These are phyloP conservation scores for Purshia tridentata DNA, from an alignment of 306 rosid genomes.

Conservation along the genomic window DNA sequence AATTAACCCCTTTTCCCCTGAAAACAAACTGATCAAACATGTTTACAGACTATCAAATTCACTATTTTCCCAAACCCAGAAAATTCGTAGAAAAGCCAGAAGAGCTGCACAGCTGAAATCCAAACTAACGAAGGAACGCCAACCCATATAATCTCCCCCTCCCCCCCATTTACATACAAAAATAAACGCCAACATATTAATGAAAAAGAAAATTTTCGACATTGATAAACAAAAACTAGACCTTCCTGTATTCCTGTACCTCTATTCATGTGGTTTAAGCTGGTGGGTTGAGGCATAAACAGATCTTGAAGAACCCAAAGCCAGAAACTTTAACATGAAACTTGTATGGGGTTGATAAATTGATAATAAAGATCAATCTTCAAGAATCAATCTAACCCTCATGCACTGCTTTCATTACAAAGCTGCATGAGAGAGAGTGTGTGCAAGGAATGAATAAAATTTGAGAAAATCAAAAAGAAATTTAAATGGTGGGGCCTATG, in stretches of 20 bases:
- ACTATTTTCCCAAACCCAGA: conserved; percentile 12
- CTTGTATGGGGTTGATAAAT: conserved; percentile 22
- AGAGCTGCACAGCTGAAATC: conserved; percentile 32
- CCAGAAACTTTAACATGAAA: conserved; percentile 33
- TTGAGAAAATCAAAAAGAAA: conserved; percentile 9
- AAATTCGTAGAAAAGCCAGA: conserved; percentile 31
- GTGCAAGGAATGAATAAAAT: conserved; percentile 33
- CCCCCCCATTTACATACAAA: conserved; percentile 27
- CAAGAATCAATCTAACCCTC: conserved; percentile 34
- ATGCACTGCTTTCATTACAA: conserved; percentile 46
- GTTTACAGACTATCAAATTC: conserved; percentile 19
- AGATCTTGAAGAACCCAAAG: conserved; percentile 54
- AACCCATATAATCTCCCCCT: conserved; percentile 35
- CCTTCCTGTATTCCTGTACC: conserved; percentile 43
- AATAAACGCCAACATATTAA: conserved; percentile 17
- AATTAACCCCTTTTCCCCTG: neutral
- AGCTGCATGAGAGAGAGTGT: conserved; percentile 53
- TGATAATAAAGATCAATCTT: conserved; percentile 19
- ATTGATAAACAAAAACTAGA: conserved; percentile 19
- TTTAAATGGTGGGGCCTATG: conserved; percentile 47
- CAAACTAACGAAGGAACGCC: conserved; percentile 11
- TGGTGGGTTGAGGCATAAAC: conserved; percentile 33
- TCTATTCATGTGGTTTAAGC: conserved; percentile 43
- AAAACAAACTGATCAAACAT: conserved; percentile 31
- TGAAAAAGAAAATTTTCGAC: neutral